These are phyloP conservation scores for Picea glauca DNA, from an alignment of 75 land plant genomes.

Conservation along the genomic window DNA sequence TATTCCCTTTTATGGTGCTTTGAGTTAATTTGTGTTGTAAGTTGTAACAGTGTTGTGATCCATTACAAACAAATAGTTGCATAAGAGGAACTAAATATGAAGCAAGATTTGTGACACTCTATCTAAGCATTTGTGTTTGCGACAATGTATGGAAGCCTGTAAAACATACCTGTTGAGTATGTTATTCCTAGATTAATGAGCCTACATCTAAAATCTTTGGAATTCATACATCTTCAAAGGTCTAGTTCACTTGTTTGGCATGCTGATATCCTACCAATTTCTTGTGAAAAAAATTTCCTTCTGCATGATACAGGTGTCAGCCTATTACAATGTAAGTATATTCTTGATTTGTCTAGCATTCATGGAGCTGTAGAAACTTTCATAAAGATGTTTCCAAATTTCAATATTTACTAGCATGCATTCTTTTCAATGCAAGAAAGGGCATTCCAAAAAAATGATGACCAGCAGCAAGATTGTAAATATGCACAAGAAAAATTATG, in stretches of 20 bases:
- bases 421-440: neutral
- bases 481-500: conserved; percentile 12
- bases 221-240: neutral
- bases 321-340: neutral
- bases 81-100: no score
- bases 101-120: no score
- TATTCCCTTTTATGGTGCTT: no score
- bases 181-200: no score
- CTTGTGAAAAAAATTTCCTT: neutral
- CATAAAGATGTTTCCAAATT: neutral
- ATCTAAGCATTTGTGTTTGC: no score
- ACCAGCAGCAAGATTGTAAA: neutral
- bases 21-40: no score
- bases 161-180: no score
- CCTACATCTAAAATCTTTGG: no score
- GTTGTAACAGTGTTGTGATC: no score
- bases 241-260: neutral
- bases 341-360: neutral
- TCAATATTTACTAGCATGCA: neutral
- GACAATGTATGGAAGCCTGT: no score
- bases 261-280: neutral
- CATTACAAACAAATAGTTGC: no score
- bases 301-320: neutral
- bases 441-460: neutral
- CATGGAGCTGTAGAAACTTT: neutral